Base-by-base conservation (phyloP, 352 stramenopile genomes). In the Elongisporangium prolatum region DNA sequence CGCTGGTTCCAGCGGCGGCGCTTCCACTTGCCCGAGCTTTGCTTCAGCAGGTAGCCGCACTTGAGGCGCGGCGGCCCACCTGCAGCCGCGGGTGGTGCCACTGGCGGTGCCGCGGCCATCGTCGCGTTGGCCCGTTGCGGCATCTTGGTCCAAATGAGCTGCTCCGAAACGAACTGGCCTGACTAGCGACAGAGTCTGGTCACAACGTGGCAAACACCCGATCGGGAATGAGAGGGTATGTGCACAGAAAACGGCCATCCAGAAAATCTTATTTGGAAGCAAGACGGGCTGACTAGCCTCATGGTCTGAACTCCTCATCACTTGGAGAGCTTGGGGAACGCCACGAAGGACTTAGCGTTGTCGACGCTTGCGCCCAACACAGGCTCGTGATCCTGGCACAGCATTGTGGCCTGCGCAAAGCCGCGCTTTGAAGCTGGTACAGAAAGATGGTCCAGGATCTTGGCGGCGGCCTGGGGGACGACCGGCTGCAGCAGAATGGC, bases 1-100 rank as follows among this genome's bases (percentile, higher is more conserved):
- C 84, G 77, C 64, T 93, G 75, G 61, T 90, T 87, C 84, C 84
- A 91, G 37, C 79, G 77, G 58, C 84, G 84, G 37, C 75, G 81
- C 56, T 91, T 89, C 81, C 81, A 93, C 60, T 85, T 87, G 48
- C 81, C 84, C 16, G 77, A 73, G 62, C 81, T 90, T 57, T 91
- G 84, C 63, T 93, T 93, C 50, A 87, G 75, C 21, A 93, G 57
- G 57, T 89, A 93, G 14, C 81, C 77, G 8, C 68, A 74, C 24
- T 77, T 70, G 53, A 83, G 66, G 18, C 50, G 51, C 21, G 53
- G 50, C 24, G 63, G 48, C 24, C 65, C 20, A 13, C 52, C 11
- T 20, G 22, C 18, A 11, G 6, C 18, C 13, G 44, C 7, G 22
- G 59, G 16, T 11, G 37, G 14, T 16, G 49, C 40, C 14, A 2